A percentile compares a stretch with the other conserved stretches of the same genome.
Conservation (phyloP, 2,329 filamentous ascomycete species). For the Ploettnerulaceae sp. region DNA sequence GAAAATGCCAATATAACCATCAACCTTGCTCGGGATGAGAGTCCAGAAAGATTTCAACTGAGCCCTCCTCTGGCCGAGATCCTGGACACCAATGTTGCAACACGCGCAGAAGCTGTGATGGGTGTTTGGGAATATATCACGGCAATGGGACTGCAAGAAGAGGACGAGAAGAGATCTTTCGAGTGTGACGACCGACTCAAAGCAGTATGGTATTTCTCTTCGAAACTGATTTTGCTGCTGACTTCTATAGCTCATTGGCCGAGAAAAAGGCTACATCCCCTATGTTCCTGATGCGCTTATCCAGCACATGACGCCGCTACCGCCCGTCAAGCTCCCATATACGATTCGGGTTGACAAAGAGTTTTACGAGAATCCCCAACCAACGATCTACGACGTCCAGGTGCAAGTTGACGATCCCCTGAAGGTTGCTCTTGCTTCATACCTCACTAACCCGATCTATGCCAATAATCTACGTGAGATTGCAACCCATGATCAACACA, state of each 20-base stretch:
- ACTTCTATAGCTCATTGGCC: slow-evolving; percentile 57
- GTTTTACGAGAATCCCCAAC: slow-evolving; percentile 68
- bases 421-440: slow-evolving; percentile 57
- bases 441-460: slow-evolving; percentile 66
- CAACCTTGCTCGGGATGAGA: slow-evolving; percentile 78
- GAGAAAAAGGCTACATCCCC: slow-evolving; percentile 79
- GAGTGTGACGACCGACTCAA: slow-evolving; percentile 80
- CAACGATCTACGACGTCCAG: slow-evolving; percentile 86
- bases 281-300: slow-evolving; percentile 76
- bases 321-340: slow-evolving; percentile 79
- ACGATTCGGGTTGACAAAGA: slow-evolving; percentile 89
- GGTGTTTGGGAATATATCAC: slow-evolving; percentile 95
- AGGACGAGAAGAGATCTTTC: slow-evolving; percentile 90
- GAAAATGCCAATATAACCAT: slow-evolving; percentile 90
- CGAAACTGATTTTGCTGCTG: neutral
- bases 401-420: slow-evolving; percentile 82
- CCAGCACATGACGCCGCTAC: slow-evolving; percentile 71
- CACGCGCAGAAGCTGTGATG: slow-evolving; percentile 81
- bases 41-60: slow-evolving; percentile 76
- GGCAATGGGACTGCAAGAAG: slow-evolving; percentile 79
- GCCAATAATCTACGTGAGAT: slow-evolving; percentile 72
- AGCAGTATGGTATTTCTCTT: slow-evolving; percentile 49
- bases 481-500: slow-evolving; percentile 72
- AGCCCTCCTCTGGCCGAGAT: slow-evolving; percentile 77
- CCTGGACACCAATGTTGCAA: slow-evolving; percentile 80